Evolutionary conservation across 805 yeast genomes (phyloP), one percentile per base, ranked within the genome.

Genomic region (Candida glaebosa): DNA sequence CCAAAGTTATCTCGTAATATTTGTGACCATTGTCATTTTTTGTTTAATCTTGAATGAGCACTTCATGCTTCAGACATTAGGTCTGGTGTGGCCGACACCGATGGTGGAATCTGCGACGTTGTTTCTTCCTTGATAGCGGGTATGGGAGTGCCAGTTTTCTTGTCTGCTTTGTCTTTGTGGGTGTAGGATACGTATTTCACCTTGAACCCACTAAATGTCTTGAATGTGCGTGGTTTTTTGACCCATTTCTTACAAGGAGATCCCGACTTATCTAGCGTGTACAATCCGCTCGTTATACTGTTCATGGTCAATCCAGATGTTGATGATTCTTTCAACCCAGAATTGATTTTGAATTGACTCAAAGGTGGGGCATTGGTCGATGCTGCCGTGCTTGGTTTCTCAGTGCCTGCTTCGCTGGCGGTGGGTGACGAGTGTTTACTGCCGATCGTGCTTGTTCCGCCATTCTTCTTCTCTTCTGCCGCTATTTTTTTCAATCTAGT

Each of bases 191-290:
- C 44, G 41, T 61, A 55, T 35, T 54, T 54, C 9, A 67, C 58
- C 48, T 67, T 67, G 52, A 63, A 69, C 9, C 75, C 75, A 34
- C 65, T 64, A 49, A 69, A 69, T 1, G 74, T 66, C 59, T 69
- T 69, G 52, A 69, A 67, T 40, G 57, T 55, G 8, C 58, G 41
- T 2, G 65, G 56, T 17, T 53, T 53, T 45, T 67, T 67, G 19
- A 48, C 53, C 73, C 73, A 69, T 43, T 49, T 58, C 38, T 45
- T 55, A 14, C 49, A 47, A 18, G 70, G 69, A 37, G 47, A 56
- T 5, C 73, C 72, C 9, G 65, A 54, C 39, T 59, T 63, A 44
- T 68, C 73, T 36, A 69, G 55, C 0, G 52, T 43, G 39, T 58
- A 63, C 10, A 45, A 46, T 2, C 54, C 56, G 33, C 53, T 54